Base-by-base conservation (phyloP, 768 basidiomycete species). In the Mycena venus region DNA sequence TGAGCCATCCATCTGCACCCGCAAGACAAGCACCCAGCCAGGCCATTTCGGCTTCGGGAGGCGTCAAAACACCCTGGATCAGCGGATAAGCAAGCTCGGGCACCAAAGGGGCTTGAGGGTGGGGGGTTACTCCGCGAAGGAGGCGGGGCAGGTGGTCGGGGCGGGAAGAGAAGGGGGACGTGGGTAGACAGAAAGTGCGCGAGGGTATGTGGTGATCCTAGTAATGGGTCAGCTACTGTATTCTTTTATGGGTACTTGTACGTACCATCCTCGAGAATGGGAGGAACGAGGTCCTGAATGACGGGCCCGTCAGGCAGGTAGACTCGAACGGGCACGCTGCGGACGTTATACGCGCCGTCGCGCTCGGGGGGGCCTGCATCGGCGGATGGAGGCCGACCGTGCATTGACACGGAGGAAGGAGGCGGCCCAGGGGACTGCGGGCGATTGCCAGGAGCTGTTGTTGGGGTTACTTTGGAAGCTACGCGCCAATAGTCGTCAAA, bases 401-500 rank as follows among this genome's bases (percentile, higher is more conserved):
- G 92, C 80, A 91, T 82, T 6, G 93, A 90, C n/a, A 85, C 86
- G n/a, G 88, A 88, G 36, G 91, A 83, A 7, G 89, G 85, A 2
- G 88, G 86, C 25, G 89, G 87, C 17, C 84, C 84, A 4, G 89
- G 89, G 2, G 93, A 93, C 74, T 86, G 87, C 10, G 91, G 85
- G 25, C 93, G 90, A 40, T 88, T 85, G n/a, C 58, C 34, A 5
- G 91, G 87, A 7, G 91, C 86, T 1, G 93, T 94, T 3, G 95
- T 91, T 4, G 98, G 98, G 31, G 96, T 93, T 55, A 99, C 90
- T 79, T 97, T 97, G n/a, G 94, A 91, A 4, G 96, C 96, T 75
- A 99, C 94, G 31, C 95, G 91, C 93, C 96, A 97, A 80, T 95
- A 98, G 73, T 96, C 92, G 78, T 99, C 97, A 79, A 97, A 99